Evolutionary conservation across 495 filamentous ascomycete species (phyloP).

Genomic region (Aspergillus olivimuriae): DNA sequence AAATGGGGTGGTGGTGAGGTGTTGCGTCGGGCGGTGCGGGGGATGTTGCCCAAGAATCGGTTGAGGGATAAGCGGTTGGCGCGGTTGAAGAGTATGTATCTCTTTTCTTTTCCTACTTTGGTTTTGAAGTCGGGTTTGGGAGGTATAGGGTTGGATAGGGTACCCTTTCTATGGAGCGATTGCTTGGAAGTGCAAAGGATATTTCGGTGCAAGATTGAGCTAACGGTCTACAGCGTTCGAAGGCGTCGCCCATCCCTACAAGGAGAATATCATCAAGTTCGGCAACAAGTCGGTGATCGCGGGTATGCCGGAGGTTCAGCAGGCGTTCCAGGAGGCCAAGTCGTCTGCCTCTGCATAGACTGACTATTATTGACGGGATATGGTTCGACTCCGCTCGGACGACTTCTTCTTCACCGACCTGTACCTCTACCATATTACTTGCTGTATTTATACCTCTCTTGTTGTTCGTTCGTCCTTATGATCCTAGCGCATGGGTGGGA

Average conservation of each 20-base stretch:
- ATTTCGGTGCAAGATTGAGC: neutral
- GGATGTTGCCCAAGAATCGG: constrained; percentile 97
- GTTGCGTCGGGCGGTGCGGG: constrained; percentile 81
- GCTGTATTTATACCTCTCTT: constrained; percentile 31
- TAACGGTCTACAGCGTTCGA: constrained; percentile 63
- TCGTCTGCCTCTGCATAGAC: constrained; percentile 18
- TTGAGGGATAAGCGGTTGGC: constrained; percentile 78
- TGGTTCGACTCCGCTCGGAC: neutral
- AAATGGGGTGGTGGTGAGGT: constrained; percentile 96
- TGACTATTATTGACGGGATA: constrained; percentile 4
- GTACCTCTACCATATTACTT: constrained; percentile 10
- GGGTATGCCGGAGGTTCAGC: constrained; percentile 39
- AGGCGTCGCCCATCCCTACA: constrained; percentile 83
- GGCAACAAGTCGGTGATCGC: constrained; percentile 41
- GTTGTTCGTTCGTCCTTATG: constrained; percentile 24
- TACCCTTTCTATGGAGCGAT: too few species aligned
- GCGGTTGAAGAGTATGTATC: constrained; percentile 70
- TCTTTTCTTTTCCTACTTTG: constrained; percentile 2
- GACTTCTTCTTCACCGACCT: constrained; percentile 9
- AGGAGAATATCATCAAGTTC: constrained; percentile 76
- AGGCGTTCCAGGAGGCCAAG: constrained; percentile 41
- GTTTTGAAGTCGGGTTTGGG: too few species aligned
- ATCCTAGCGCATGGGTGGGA: constrained; percentile 47
- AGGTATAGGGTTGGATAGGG: too few species aligned
- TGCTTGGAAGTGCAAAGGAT: too few species aligned